Percentiles rank a stretch among this genome's conserved stretches.
Conservation (phyloP, 345 rosid genomes). For the Eucalyptus erythrocorys region DNA sequence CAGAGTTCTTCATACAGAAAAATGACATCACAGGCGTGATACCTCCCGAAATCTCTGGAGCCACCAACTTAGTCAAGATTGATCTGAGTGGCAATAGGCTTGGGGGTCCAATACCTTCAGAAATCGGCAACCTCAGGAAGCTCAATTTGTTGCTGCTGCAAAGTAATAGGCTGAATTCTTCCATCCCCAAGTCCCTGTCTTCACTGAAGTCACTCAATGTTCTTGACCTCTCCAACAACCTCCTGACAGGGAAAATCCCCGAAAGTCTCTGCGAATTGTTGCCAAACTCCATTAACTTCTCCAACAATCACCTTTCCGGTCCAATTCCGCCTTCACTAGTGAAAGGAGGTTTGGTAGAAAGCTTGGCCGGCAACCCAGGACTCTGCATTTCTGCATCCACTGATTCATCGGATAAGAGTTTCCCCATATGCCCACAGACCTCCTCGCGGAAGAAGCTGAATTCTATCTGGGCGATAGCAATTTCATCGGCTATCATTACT, state of each 20-base stretch:
- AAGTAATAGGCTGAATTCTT: slow-evolving; percentile 50
- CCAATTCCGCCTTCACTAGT: slow-evolving; percentile 68
- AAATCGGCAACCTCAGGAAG: slow-evolving; percentile 56
- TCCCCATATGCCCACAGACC: slow-evolving; percentile 46
- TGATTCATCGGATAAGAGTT: slow-evolving; percentile 26
- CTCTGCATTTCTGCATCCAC: slow-evolving; percentile 56
- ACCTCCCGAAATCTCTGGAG: slow-evolving; percentile 58
- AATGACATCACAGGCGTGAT: slow-evolving; percentile 59
- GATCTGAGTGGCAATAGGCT: slow-evolving; percentile 73
- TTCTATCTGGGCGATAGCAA: slow-evolving; percentile 47
- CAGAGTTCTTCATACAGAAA: slow-evolving; percentile 71
- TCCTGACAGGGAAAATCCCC: slow-evolving; percentile 63
- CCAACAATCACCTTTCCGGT: slow-evolving; percentile 75
- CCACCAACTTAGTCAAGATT: slow-evolving; percentile 71
- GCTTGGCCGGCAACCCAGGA: slow-evolving; percentile 76
- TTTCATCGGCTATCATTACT: slow-evolving; percentile 36
- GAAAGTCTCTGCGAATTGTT: slow-evolving; percentile 44
- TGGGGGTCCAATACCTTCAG: slow-evolving; percentile 70
- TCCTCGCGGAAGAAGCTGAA: slow-evolving; percentile 33
- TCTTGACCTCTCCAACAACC: slow-evolving; percentile 78
- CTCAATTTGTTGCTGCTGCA: slow-evolving; percentile 67
- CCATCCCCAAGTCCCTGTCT: slow-evolving; percentile 64
- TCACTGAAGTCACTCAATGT: slow-evolving; percentile 63
- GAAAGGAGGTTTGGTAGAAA: slow-evolving; percentile 60
- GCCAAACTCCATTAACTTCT: slow-evolving; percentile 70